phyloP scores from a whole-genome alignment of 805 yeast genomes.

The Huiozyma sinensis region DNA sequence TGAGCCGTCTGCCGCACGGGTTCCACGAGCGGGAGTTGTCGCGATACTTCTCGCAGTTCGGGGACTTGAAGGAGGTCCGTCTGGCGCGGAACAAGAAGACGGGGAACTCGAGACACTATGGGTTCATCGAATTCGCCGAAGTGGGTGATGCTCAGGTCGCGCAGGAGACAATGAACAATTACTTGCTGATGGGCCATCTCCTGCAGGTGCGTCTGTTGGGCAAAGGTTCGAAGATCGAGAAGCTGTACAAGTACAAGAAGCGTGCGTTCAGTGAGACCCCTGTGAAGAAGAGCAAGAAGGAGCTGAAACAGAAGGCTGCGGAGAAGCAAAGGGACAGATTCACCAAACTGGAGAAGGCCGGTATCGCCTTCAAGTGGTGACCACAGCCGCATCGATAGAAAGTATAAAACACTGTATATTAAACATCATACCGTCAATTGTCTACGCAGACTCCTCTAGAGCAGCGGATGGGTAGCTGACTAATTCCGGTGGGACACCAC shows the following conservation, averaged over 20 bases:
- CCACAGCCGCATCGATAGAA: no score
- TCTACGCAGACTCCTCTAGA: background rate
- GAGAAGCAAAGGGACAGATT: constrained; percentile 28
- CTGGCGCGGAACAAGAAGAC: constrained; percentile 82
- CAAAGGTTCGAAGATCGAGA: constrained; percentile 36
- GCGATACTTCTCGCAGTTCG: constrained; percentile 84
- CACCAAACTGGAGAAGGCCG: constrained; percentile 26
- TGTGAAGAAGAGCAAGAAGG: constrained; percentile 23
- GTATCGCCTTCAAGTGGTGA: constrained; percentile 30
- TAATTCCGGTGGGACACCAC: no score
- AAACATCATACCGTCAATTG: background rate
- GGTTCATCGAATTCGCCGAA: constrained; percentile 72
- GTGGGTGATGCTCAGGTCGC: constrained; percentile 76
- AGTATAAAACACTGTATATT: background rate
- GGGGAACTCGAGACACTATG: constrained; percentile 86
- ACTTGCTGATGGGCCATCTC: constrained; percentile 77
- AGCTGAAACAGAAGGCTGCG: constrained; percentile 25
- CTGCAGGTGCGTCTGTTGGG: constrained; percentile 50
- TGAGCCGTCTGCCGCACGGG: constrained; percentile 89
- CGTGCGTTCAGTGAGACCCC: constrained; percentile 25
- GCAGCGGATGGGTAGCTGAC: background rate
- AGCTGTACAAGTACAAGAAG: constrained; percentile 29
- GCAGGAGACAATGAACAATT: constrained; percentile 92
- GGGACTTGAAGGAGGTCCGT: constrained; percentile 66
- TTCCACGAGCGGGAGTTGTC: constrained; percentile 71